Evolutionary conservation across 108 stramenopile genomes (phyloP).

Genomic region (Cyclostephanos invisitatus): DNA sequence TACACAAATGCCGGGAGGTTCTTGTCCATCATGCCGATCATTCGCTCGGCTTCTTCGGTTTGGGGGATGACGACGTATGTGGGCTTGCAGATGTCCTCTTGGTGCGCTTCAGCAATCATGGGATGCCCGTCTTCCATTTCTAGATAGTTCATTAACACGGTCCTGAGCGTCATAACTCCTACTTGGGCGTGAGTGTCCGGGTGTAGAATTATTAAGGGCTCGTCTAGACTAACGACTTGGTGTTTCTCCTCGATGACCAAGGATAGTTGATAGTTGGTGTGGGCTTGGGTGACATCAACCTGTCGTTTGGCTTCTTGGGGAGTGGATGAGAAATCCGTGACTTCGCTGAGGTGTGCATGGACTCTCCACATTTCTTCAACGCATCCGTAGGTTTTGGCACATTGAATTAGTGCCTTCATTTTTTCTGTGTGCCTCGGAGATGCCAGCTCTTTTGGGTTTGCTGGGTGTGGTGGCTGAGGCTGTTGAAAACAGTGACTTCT

Average conservation of each 20-base stretch:
- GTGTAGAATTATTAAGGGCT: not conserved
- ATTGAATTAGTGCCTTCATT: not conserved
- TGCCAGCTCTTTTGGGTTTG: not conserved
- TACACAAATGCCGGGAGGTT: too few species aligned
- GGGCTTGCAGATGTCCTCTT: not conserved
- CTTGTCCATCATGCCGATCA: not conserved
- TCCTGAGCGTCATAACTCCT: not conserved
- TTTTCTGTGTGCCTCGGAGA: not conserved
- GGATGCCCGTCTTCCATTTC: not conserved
- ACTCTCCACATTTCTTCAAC: too few species aligned
- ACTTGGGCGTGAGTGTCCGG: not conserved
- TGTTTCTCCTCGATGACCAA: not conserved
- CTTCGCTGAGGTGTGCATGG: not conserved
- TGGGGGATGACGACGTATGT: not conserved
- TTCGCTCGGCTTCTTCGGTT: too few species aligned
- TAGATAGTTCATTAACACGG: not conserved
- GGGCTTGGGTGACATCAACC: not conserved
- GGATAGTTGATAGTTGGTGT: not conserved
- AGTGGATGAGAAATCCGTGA: not conserved
- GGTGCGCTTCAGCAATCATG: not conserved
- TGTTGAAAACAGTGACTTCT: not conserved
- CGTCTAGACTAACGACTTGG: not conserved
- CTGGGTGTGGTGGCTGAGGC: not conserved
- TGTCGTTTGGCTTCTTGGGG: not conserved
- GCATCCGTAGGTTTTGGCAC: not conserved